These are phyloP conservation scores for Coccomyxa sp. DNA, from an alignment of 139 green algal genomes.

Conservation along the genomic window DNA sequence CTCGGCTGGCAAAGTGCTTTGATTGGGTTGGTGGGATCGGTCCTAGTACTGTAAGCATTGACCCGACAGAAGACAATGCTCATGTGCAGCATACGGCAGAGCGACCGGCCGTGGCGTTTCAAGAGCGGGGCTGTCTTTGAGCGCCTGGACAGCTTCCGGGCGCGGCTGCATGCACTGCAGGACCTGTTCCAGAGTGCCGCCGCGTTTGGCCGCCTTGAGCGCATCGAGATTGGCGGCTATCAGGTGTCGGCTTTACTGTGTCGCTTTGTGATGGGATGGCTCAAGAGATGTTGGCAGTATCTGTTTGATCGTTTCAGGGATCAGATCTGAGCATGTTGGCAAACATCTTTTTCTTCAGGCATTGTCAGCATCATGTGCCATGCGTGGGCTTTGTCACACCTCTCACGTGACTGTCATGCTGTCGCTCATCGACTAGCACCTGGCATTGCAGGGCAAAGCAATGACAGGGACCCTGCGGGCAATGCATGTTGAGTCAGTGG, in stretches of 20 bases:
- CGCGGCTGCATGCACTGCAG: constrained; percentile 81
- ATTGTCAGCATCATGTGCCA: neutral
- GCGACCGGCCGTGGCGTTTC: constrained; percentile 88
- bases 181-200: constrained; percentile 72
- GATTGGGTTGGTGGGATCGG: too few relatives aligned
- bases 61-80: too few relatives aligned
- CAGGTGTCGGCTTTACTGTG: constrained; percentile 29
- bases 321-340: neutral
- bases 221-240: constrained; percentile 84
- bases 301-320: neutral
- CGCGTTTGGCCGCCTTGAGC: constrained; percentile 84
- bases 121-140: constrained; percentile 74
- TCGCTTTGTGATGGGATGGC: neutral
- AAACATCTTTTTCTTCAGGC: neutral
- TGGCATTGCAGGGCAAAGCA: constrained; percentile 63
- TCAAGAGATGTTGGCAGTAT: neutral
- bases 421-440: too few relatives aligned
- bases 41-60: too few relatives aligned
- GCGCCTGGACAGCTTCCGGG: constrained; percentile 76
- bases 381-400: neutral
- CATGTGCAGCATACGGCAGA: too few relatives aligned
- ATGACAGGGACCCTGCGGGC: constrained; percentile 68
- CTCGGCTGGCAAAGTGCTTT: too few relatives aligned
- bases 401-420: neutral
- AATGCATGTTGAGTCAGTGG: constrained; percentile 72